A percentile compares a stretch with the other conserved stretches of the same genome.
These are phyloP conservation scores for Ceratocystis ficicola DNA, from an alignment of 2,329 filamentous ascomycete genomes.

Conservation along the genomic window DNA sequence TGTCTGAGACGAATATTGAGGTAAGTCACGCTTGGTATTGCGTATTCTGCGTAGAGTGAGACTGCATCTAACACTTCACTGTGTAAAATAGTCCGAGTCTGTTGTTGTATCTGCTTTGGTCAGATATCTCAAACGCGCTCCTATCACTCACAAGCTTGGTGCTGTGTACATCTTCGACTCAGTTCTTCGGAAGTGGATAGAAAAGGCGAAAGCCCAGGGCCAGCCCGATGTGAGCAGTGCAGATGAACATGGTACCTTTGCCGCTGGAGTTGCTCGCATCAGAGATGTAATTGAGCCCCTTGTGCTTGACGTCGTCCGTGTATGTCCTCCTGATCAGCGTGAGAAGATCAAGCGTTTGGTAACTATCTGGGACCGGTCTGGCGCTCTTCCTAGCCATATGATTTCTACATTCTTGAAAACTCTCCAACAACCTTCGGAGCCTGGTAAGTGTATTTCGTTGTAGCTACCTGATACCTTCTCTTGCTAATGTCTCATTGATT, in stretches of 20 bases:
- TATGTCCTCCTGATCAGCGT: slow-evolving; percentile 85
- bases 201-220: slow-evolving; percentile 76
- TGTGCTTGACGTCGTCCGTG: slow-evolving; percentile 89
- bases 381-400: slow-evolving; percentile 74
- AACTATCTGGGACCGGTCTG: slow-evolving; percentile 95
- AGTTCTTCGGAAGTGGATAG: slow-evolving; percentile 97
- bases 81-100: slow-evolving; percentile 69
- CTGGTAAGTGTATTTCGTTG: slow-evolving; percentile 46
- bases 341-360: slow-evolving; percentile 89
- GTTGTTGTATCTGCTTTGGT: slow-evolving; percentile 52
- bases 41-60: no score
- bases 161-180: slow-evolving; percentile 99
- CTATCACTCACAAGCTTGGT: slow-evolving; percentile 91
- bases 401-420: slow-evolving; percentile 73
- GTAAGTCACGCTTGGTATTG: slow-evolving; percentile 37
- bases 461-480: background rate
- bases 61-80: background rate
- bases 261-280: slow-evolving; percentile 90
- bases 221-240: slow-evolving; percentile 71
- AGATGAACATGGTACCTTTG: slow-evolving; percentile 72
- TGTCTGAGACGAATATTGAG: slow-evolving; percentile 84
- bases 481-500: slow-evolving; percentile 16
- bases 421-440: slow-evolving; percentile 47
- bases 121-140: slow-evolving; percentile 91
- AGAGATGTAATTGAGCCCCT: slow-evolving; percentile 85